Percentiles rank a stretch among this genome's conserved stretches.
Conservation (phyloP, 2,329 filamentous ascomycete species). For the Blumeria graminis region DNA sequence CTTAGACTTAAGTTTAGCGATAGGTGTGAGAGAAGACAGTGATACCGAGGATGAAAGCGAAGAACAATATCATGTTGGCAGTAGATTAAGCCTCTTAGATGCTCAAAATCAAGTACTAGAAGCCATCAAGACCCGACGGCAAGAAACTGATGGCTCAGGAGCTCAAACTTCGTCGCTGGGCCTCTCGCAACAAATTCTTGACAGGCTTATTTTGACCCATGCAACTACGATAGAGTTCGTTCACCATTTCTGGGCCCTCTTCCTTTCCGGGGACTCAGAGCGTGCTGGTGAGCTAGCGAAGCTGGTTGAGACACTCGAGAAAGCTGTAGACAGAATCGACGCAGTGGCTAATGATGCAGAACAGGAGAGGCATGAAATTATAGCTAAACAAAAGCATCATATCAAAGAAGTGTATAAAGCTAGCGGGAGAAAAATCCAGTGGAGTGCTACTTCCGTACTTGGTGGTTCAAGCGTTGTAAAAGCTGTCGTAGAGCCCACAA, state of each 20-base stretch:
- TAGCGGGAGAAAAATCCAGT: slow-evolving; percentile 49
- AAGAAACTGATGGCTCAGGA: slow-evolving; percentile 27
- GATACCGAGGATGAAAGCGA: slow-evolving; percentile 36
- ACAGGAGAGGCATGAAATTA: slow-evolving; percentile 38
- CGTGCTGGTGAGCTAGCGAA: slow-evolving; percentile 60
- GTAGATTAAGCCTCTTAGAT: slow-evolving; percentile 36
- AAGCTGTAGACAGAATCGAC: slow-evolving; percentile 55
- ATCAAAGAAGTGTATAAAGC: slow-evolving; percentile 44
- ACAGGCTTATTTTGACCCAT: slow-evolving; percentile 50
- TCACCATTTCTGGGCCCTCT: slow-evolving; percentile 91
- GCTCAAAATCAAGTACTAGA: slow-evolving; percentile 43
- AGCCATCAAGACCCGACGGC: slow-evolving; percentile 35
- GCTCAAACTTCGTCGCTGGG: slow-evolving; percentile 16
- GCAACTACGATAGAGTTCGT: slow-evolving; percentile 87
- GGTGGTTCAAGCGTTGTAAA: slow-evolving; percentile 58
- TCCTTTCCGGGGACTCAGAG: slow-evolving; percentile 66
- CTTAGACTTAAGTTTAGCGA: slow-evolving; percentile 34
- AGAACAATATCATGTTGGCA: slow-evolving; percentile 37
- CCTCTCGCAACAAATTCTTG: slow-evolving; percentile 27
- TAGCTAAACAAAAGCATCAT: slow-evolving; percentile 42
- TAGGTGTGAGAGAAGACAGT: slow-evolving; percentile 46
- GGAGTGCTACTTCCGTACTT: slow-evolving; percentile 41
- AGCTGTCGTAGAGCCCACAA: slow-evolving; percentile 50
- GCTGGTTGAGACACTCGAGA: slow-evolving; percentile 56
- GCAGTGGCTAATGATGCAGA: slow-evolving; percentile 65